Evolutionary conservation across 768 basidiomycete species (phyloP), one percentile per base, ranked within the genome.

Genomic region (Suillus occidentalis): DNA sequence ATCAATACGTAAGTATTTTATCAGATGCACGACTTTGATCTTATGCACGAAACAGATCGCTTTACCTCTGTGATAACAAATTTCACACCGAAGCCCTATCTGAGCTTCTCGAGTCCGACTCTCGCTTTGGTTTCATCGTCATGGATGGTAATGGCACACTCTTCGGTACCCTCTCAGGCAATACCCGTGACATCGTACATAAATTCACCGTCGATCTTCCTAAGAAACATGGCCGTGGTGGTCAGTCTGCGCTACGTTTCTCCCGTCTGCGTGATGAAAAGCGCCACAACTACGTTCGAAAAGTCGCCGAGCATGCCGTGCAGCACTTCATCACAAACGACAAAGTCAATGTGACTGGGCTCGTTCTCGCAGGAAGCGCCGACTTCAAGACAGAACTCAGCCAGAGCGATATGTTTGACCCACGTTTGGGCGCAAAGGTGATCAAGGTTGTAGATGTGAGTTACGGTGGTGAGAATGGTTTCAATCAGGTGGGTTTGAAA

Each of bases 211-310:
- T 99, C 75, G 97, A 99, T 79, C 86, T 99, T 12, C 97, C 97
- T 50, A 99, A 99, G 84, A 99, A 99, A 83, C 97, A 99, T 78
- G 97, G 97, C 68, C 95, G 97, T 84, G 97, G 97, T 87, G 97
- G 97, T 78, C 97, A 99, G 79, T 99, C 97, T 63, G 97, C 97
- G 31, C 86, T 99, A 52, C 97, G 97, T 91, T 99, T 99, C 88
- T 94, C 97, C 47, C 97, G 97, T 84, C 87, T 99, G 59, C 92
- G 97, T 73, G 97, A 98, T 77, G 97, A 99, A 82, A 97, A 97
- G 78, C 89, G 97, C 56, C 96, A 99, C 89, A 99, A 99, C 80
- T 99, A 99, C 77, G 97, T 99, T 60, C 92, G 97, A 72, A 99
- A 99, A 79, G 97, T 99, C 65, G 95, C 96, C 60, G 97, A 99